Evolutionary conservation across 495 filamentous ascomycete genomes (phyloP).

Genomic region (Podospora tetraspora): DNA sequence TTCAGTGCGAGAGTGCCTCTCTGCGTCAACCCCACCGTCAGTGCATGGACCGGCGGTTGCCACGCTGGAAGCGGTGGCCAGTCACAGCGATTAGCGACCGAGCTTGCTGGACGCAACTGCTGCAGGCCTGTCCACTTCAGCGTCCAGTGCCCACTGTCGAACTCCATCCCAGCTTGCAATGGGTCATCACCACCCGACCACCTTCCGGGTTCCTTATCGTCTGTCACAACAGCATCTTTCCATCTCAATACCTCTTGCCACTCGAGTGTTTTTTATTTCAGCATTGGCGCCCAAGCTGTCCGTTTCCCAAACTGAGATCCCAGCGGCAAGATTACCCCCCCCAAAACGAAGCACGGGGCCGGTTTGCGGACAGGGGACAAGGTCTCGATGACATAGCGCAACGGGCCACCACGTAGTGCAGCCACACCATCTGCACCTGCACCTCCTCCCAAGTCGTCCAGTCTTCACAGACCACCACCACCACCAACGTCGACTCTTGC

Average conservation of each 20-base stretch:
- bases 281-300: background rate
- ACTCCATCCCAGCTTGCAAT: background rate
- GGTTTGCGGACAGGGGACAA: background rate
- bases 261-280: background rate
- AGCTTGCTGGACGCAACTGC: background rate
- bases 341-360: background rate
- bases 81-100: conserved; percentile 1
- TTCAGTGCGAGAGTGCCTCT: background rate
- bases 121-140: background rate
- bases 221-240: background rate
- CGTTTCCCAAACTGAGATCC: background rate
- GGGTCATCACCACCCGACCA: background rate
- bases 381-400: background rate
- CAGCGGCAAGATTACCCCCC: background rate
- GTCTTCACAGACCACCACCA: background rate
- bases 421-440: background rate
- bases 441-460: background rate
- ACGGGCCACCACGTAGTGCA: background rate
- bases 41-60: background rate
- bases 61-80: conserved; percentile 8
- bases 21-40: background rate
- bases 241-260: background rate
- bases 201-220: background rate
- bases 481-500: background rate
- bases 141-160: background rate